Conservation (phyloP, 1,284 basidiomycete genomes). For the Trichosporon asahii region DNA sequence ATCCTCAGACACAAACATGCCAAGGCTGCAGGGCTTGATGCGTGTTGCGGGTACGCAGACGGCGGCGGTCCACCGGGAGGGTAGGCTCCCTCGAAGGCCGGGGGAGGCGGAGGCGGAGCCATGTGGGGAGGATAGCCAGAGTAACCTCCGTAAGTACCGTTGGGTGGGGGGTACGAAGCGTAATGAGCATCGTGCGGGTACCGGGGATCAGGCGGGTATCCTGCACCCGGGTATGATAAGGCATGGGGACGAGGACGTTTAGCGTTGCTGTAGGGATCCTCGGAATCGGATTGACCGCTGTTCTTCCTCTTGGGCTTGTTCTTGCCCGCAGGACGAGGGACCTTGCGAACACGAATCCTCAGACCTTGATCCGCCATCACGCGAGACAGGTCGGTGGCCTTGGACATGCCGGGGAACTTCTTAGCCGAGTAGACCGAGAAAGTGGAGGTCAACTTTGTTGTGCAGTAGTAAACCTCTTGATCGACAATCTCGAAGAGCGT, state of each 20-base stretch:
- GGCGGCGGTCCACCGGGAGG: too few relatives aligned
- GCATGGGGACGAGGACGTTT: constrained; percentile 8
- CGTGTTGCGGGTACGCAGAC: too few relatives aligned
- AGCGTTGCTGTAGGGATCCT: constrained; percentile 19
- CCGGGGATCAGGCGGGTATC: constrained; percentile 9
- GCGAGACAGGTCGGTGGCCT: constrained; percentile 80
- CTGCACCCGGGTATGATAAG: not conserved
- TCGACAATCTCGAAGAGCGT: constrained; percentile 89
- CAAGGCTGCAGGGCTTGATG: constrained; percentile 61
- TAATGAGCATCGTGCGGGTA: constrained; percentile 22
- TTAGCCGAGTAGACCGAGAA: constrained; percentile 88
- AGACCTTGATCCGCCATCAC: constrained; percentile 87
- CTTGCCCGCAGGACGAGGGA: constrained; percentile 51
- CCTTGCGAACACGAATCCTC: constrained; percentile 86
- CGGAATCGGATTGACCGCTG: constrained; percentile 21
- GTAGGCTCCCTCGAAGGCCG: too few relatives aligned
- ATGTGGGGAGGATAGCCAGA: too few relatives aligned
- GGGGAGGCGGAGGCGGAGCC: too few relatives aligned
- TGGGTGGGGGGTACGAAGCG: constrained; percentile 18
- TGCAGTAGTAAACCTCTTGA: constrained; percentile 79
- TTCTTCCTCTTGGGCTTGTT: constrained; percentile 27
- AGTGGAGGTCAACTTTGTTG: constrained; percentile 75
- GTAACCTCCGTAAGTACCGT: too few relatives aligned
- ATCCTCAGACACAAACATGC: constrained; percentile 40
- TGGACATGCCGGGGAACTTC: constrained; percentile 85